Evolutionary conservation across 1,284 basidiomycete species (phyloP).

Genomic region (Malassezia sympodialis): DNA sequence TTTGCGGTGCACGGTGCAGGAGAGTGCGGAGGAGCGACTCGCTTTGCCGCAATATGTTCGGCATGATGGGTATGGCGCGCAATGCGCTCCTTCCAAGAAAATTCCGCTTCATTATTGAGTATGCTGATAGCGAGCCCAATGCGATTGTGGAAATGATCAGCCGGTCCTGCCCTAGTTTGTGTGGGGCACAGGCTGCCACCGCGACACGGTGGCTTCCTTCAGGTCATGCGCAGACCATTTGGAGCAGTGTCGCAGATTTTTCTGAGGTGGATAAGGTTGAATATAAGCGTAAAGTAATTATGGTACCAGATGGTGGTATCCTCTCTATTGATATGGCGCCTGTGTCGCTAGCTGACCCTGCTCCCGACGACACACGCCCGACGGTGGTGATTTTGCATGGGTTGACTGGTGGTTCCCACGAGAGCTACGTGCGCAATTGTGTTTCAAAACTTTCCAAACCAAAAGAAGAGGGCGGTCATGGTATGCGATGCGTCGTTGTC

Average conservation of each 20-base stretch:
- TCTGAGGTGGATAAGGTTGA: conserved; percentile 28
- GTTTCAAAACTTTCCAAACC: conserved; percentile 34
- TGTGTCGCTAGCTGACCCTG: conserved; percentile 19
- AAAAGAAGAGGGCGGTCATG: conserved; percentile 51
- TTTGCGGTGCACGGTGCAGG: not conserved
- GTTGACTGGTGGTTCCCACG: conserved; percentile 43
- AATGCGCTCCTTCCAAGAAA: conserved; percentile 2
- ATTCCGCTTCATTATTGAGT: conserved; percentile 8
- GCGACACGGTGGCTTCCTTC: conserved; percentile 30
- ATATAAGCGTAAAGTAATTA: conserved; percentile 35
- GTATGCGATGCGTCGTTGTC: conserved; percentile 51
- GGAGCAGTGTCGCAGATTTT: conserved; percentile 31
- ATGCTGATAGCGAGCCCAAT: not conserved
- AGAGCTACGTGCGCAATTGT: conserved; percentile 42
- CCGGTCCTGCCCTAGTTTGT: conserved; percentile 4
- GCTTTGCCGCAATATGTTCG: not conserved
- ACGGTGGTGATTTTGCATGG: conserved; percentile 43
- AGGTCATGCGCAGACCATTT: conserved; percentile 45
- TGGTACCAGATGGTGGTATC: conserved; percentile 43
- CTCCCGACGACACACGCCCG: conserved; percentile 18
- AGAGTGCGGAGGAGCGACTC: not conserved
- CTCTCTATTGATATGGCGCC: conserved; percentile 34
- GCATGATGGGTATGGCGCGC: not conserved
- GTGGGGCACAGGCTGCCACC: conserved; percentile 17
- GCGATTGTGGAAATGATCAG: conserved; percentile 2